phyloP scores from a whole-genome alignment of 495 filamentous ascomycete genomes.

The Hyaloscypha finlandica region DNA sequence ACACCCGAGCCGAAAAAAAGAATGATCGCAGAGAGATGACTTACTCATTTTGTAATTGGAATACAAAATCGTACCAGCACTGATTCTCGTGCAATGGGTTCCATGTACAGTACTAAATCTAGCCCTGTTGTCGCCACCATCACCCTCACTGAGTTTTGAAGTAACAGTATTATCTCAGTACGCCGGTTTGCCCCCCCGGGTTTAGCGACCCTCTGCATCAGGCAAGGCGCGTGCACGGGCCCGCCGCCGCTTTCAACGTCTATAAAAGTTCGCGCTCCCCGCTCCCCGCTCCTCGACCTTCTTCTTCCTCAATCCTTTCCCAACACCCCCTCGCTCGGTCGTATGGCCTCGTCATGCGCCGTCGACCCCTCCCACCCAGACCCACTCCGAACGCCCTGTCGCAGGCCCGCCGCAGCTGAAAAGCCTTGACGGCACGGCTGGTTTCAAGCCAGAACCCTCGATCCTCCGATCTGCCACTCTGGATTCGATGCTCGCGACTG shows the following conservation, averaged over 20 bases:
- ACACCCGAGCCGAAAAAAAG: too few relatives aligned
- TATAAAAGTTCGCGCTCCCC: slow-evolving; percentile 17
- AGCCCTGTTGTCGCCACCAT: too few relatives aligned
- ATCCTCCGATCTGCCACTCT: slow-evolving; percentile 9
- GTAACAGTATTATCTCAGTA: slow-evolving; percentile 22
- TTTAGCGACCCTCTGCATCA: slow-evolving; percentile 19
- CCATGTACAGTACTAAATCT: too few relatives aligned
- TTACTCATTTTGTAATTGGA: too few relatives aligned
- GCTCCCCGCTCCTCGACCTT: slow-evolving; percentile 8
- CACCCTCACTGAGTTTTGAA: too few relatives aligned
- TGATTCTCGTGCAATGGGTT: too few relatives aligned
- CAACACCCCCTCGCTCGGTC: slow-evolving; percentile 12
- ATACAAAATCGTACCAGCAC: too few relatives aligned
- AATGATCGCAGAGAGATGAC: too few relatives aligned
- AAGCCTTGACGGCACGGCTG: slow-evolving; percentile 9
- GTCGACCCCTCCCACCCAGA: slow-evolving; percentile 2
- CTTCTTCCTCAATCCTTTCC: slow-evolving; percentile 18
- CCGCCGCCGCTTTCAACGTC: slow-evolving; percentile 28
- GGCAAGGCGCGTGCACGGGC: slow-evolving; percentile 15
- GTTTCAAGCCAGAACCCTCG: slow-evolving; percentile 14
- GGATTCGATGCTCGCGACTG: slow-evolving; percentile 15
- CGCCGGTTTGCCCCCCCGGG: slow-evolving; percentile 21
- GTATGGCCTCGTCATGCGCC: slow-evolving; percentile 8
- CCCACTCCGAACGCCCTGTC: too few relatives aligned
- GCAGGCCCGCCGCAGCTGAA: slow-evolving; percentile 23